phyloP scores from a whole-genome alignment of 352 stramenopile genomes.

The Phytophthora sp. region DNA sequence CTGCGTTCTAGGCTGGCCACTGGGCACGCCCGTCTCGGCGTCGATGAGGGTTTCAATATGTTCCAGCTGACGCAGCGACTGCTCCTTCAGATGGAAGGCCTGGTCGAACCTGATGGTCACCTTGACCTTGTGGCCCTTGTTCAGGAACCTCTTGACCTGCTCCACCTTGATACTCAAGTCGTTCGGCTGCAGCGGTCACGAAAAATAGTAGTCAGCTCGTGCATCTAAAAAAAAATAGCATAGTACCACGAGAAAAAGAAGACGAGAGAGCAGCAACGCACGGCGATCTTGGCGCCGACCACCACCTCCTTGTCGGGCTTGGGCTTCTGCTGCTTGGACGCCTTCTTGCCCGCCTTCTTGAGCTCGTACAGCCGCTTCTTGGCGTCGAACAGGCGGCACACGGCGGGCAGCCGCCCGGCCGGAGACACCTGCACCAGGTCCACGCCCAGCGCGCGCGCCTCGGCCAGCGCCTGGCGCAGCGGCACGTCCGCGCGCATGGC shows the following conservation, averaged over 20 bases:
- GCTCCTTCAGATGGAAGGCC: conserved; percentile 62
- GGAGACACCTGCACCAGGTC: conserved; percentile 81
- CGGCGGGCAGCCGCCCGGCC: conserved; percentile 32
- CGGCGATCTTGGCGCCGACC: conserved; percentile 75
- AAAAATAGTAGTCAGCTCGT: no score
- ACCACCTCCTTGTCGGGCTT: conserved; percentile 79
- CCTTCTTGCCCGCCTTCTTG: conserved; percentile 73
- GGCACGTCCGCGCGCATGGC: conserved; percentile 57
- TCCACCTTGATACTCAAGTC: conserved; percentile 79
- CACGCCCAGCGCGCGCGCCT: conserved; percentile 51
- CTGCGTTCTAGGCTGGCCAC: conserved; percentile 45
- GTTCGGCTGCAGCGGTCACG: conserved; percentile 47
- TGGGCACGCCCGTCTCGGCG: conserved; percentile 38
- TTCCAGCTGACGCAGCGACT: conserved; percentile 52
- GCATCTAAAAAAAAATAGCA: neutral
- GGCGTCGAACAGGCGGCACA: conserved; percentile 79
- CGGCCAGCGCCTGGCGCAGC: conserved; percentile 53
- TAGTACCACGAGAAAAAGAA: neutral
- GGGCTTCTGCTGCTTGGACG: conserved; percentile 58
- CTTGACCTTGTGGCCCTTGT: conserved; percentile 85
- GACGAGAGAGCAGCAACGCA: conserved; percentile 25
- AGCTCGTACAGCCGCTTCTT: conserved; percentile 76
- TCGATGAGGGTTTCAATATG: conserved; percentile 53
- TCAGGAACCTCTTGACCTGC: conserved; percentile 68
- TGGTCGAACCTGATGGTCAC: conserved; percentile 71